phyloP scores from a whole-genome alignment of 192 early-diverging fungal genomes.

The Lunasporangiospora selenospora region DNA sequence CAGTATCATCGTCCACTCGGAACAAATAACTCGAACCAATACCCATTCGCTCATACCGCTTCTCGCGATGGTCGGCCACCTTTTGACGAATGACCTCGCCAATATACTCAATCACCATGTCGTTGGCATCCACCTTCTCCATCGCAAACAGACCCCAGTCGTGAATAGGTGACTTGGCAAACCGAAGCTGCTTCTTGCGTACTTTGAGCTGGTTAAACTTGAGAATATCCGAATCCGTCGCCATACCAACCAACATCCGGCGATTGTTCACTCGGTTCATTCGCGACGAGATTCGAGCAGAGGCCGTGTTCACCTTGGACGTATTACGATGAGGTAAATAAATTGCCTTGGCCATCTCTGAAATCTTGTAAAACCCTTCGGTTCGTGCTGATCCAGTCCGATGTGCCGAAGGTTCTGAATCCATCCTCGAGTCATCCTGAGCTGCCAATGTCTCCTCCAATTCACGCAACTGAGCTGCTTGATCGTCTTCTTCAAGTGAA shows the following conservation, averaged over 20 bases:
- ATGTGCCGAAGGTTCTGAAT: constrained; percentile 48
- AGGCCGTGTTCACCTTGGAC: constrained; percentile 24
- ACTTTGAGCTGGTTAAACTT: constrained; percentile 94
- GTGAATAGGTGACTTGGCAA: constrained; percentile 95
- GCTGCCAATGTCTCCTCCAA: constrained; percentile 11
- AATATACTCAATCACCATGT: constrained; percentile 99
- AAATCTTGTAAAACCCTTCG: constrained; percentile 77
- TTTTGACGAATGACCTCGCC: constrained; percentile 95
- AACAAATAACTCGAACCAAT: constrained; percentile 97
- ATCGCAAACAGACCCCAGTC: constrained; percentile 98
- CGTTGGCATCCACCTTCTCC: constrained; percentile 90
- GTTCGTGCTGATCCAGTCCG: constrained; percentile 84
- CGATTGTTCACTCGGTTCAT: constrained; percentile 74
- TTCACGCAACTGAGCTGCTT: constrained; percentile 4
- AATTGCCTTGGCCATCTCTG: constrained; percentile 67
- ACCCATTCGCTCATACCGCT: constrained; percentile 91
- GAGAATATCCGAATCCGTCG: constrained; percentile 72
- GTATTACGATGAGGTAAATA: constrained; percentile 64
- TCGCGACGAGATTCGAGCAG: constrained; percentile 62
- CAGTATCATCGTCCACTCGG: constrained; percentile 92
- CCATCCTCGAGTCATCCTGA: constrained; percentile 12
- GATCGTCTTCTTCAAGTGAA: constrained; percentile 1
- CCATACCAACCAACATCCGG: constrained; percentile 62
- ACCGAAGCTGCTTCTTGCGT: constrained; percentile 88
- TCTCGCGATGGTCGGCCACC: constrained; percentile 95